These are phyloP conservation scores for Phytophthora sp. DNA, from an alignment of 352 stramenopile genomes.

Conservation along the genomic window DNA sequence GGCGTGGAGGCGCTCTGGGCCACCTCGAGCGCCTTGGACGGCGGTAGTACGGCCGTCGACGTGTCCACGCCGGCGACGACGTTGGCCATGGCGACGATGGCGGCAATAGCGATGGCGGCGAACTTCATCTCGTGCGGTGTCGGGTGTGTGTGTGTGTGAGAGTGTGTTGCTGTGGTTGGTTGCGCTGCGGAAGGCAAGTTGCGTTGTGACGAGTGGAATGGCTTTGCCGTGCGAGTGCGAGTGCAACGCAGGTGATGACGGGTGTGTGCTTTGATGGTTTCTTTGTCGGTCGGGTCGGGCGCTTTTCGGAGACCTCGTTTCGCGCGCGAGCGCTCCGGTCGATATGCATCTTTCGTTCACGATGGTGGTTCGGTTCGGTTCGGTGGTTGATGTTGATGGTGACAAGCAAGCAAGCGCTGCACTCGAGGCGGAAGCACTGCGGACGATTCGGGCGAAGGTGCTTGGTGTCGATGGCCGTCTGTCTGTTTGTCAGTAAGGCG, in stretches of 20 bases:
- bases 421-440: no score
- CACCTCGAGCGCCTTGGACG: constrained; percentile 13
- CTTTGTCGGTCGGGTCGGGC: background rate
- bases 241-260: background rate
- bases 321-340: background rate
- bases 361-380: background rate
- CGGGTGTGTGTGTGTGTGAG: background rate
- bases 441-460: no score
- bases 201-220: constrained; percentile 4
- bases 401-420: no score
- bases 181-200: background rate
- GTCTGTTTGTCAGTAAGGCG: no score
- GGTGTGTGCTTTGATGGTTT: no score
- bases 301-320: no score
- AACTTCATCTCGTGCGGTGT: constrained; percentile 8
- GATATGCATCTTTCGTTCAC: background rate
- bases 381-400: background rate
- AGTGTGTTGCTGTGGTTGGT: background rate
- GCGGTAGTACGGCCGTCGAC: background rate
- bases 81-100: background rate
- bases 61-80: background rate
- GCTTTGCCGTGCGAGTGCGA: no score
- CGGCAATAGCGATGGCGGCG: background rate
- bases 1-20: constrained; percentile 4
- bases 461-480: no score